Evolutionary conservation across 305 asterid species (phyloP).

Genomic region (Withania somnifera): DNA sequence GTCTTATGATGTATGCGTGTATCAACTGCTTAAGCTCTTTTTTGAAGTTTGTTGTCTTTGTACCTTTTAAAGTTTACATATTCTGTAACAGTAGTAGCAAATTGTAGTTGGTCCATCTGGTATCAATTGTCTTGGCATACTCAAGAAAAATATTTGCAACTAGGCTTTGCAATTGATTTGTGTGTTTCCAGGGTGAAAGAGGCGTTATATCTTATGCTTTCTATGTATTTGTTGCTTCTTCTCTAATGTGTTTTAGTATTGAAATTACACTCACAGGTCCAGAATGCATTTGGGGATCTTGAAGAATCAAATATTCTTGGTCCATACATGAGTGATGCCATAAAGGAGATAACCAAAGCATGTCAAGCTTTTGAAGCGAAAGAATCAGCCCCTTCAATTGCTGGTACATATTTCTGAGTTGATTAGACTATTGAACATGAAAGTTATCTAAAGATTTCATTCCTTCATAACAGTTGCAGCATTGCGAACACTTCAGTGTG

Average conservation of each 20-base stretch:
- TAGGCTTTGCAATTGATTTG: background rate
- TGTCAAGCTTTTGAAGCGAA: conserved; percentile 79
- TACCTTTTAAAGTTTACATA: background rate
- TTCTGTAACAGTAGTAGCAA: background rate
- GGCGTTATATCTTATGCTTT: background rate
- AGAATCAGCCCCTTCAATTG: conserved; percentile 84
- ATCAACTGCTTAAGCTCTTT: background rate
- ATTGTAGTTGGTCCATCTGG: background rate
- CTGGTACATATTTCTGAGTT: conserved; percentile 35
- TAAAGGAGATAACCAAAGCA: conserved; percentile 78
- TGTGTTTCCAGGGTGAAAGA: background rate
- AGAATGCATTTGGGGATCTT: conserved; percentile 64
- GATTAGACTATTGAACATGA: background rate
- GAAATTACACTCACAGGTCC: conserved; percentile 44
- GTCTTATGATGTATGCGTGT: background rate
- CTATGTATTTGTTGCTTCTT: background rate
- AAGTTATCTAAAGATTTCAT: background rate
- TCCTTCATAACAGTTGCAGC: conserved; percentile 50
- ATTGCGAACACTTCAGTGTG: conserved; percentile 70
- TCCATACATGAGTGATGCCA: conserved; percentile 72
- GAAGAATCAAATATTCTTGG: conserved; percentile 86
- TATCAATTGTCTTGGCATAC: background rate
- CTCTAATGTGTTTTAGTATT: background rate
- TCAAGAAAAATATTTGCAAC: background rate
- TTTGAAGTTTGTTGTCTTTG: background rate